Percentiles rank a stretch among this genome's conserved stretches.
These are phyloP conservation scores for Skeletonema menzelii DNA, from an alignment of 108 stramenopile genomes.

Conservation along the genomic window DNA sequence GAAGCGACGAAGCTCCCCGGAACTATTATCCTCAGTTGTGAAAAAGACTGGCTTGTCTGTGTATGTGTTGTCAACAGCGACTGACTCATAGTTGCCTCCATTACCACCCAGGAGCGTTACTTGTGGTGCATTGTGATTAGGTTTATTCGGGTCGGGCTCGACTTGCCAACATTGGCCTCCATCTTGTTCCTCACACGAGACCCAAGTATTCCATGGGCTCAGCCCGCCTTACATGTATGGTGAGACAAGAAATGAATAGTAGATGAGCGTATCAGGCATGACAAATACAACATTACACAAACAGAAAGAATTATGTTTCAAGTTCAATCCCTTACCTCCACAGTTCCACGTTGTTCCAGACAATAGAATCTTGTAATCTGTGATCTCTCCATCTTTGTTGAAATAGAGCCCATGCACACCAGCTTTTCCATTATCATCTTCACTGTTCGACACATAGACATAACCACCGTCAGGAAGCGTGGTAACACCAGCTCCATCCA, in stretches of 20 bases:
- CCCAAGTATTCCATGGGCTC: conserved; percentile 1
- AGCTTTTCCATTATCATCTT: conserved; percentile 22
- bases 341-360: conserved; percentile 50
- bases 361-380: conserved; percentile 43
- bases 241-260: too few relatives aligned
- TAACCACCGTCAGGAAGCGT: background rate
- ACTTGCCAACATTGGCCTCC: conserved; percentile 7
- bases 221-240: too few relatives aligned
- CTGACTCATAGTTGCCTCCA: background rate
- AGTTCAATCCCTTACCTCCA: too few relatives aligned
- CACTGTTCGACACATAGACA: conserved; percentile 58
- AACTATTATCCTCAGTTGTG: conserved; percentile 50
- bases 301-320: too few relatives aligned
- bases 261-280: too few relatives aligned
- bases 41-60: conserved; percentile 43
- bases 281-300: too few relatives aligned
- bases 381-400: conserved; percentile 34
- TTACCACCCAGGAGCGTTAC: background rate
- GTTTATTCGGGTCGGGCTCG: background rate
- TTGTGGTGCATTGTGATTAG: background rate
- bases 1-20: conserved; percentile 37
- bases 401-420: conserved; percentile 60
- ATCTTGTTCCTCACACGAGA: background rate
- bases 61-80: conserved; percentile 55
- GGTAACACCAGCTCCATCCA: too few relatives aligned